phyloP scores from a whole-genome alignment of 768 basidiomycete genomes.

The Suillus clintonianus region DNA sequence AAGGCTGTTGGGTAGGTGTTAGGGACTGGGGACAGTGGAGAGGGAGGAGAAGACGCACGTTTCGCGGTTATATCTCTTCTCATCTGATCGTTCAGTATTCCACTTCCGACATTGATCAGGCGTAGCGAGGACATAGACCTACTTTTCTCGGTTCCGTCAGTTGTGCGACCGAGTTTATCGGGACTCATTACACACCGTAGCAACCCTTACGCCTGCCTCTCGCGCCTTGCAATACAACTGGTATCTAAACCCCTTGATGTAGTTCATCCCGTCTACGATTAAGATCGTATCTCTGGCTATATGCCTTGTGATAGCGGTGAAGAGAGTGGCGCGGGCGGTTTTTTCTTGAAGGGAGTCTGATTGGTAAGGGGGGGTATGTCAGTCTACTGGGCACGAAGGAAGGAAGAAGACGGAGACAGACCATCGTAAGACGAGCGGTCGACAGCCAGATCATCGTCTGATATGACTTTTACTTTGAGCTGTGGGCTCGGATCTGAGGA shows the following conservation, averaged over 20 bases:
- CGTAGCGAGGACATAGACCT: conserved; percentile 74
- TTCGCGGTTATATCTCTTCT: conserved; percentile 56
- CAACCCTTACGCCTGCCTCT: conserved; percentile 81
- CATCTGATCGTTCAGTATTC: conserved; percentile 59
- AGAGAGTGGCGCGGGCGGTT: conserved; percentile 79
- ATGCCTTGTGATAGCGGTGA: conserved; percentile 78
- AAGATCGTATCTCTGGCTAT: conserved; percentile 75
- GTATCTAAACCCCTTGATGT: conserved; percentile 98
- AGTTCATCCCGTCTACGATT: conserved; percentile 90
- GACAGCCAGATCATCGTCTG: conserved; percentile 73
- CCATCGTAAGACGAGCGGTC: conserved; percentile 72
- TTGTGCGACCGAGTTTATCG: conserved; percentile 6
- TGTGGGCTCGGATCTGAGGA: conserved; percentile 1
- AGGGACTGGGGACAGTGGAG: no score
- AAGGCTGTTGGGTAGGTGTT: background rate
- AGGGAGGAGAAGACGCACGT: conserved; percentile 51
- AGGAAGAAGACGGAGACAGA: conserved; percentile 31
- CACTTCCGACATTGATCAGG: conserved; percentile 77
- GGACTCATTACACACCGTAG: conserved; percentile 65
- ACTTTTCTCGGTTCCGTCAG: conserved; percentile 20
- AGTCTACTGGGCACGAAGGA: background rate
- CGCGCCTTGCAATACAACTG: conserved; percentile 96
- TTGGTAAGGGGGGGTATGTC: background rate
- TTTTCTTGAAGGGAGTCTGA: conserved; percentile 87
- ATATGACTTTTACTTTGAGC: conserved; percentile 53